These are phyloP conservation scores for Syzygium malaccense DNA, from an alignment of 441 rosid species.

Conservation along the genomic window DNA sequence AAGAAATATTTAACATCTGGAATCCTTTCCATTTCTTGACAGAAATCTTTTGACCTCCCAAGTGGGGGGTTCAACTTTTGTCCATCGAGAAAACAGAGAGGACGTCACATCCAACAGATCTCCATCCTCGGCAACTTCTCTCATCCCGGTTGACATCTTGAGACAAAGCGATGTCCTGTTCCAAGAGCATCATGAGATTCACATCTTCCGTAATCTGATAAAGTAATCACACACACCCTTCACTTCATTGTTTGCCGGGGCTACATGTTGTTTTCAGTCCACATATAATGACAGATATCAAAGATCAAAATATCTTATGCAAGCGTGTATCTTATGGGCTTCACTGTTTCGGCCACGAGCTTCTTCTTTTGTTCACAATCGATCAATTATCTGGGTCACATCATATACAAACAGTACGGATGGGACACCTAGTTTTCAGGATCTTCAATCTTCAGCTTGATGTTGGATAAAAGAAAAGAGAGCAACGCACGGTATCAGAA, in stretches of 20 bases:
- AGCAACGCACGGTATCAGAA: not conserved
- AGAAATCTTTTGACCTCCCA: conserved; percentile 1
- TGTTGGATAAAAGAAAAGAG: not conserved
- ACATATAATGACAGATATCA: not conserved
- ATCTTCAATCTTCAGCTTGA: not conserved
- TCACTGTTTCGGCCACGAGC: not conserved
- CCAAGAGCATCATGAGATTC: not conserved
- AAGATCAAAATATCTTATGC: not conserved
- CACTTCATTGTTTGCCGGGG: not conserved
- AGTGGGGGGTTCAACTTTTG: not conserved
- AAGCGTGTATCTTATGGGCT: not conserved
- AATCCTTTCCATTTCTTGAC: not conserved
- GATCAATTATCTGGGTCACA: not conserved
- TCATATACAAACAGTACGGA: not conserved
- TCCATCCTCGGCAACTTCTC: conserved; percentile 4
- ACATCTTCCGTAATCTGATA: not conserved
- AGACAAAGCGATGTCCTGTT: not conserved
- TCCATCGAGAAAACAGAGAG: not conserved
- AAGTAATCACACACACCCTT: not conserved
- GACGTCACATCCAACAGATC: conserved; percentile 8
- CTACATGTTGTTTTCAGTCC: not conserved
- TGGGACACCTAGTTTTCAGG: not conserved
- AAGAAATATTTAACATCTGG: not conserved
- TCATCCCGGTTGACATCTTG: not conserved
- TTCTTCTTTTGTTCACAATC: not conserved